Evolutionary conservation across 768 basidiomycete species (phyloP), one percentile per base, ranked within the genome.

Genomic region (Trametes sanguinea): DNA sequence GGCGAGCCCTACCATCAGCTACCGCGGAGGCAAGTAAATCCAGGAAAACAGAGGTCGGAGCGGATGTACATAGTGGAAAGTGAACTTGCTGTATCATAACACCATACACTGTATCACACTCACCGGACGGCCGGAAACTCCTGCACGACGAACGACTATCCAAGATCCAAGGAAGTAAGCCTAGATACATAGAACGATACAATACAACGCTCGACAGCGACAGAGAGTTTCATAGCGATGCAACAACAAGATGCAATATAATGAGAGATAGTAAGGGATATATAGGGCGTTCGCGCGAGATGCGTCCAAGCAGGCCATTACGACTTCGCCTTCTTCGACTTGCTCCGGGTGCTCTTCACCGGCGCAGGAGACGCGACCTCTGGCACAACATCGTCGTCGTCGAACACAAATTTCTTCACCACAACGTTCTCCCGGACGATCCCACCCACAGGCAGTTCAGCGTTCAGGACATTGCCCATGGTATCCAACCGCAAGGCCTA

Each of bases 361-460:
- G 72, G 72, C 16, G 69, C 66, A 14, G 60, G 63, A 64, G 72
- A 68, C 54, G 81, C 80, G 3, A 80, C 67, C 56, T 67, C 66
- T 6, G 60, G 58, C 7, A 56, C 68, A 27, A 58, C 67, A 51
- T 94, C 92, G 60, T 94, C 92, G 60, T 86, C 85, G 64, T 92
- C 90, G 61, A 92, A 94, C 17, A 94, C 82, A 72, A 86, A 90
- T 71, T 84, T 92, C 76, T 90, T 89, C 43, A 93, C 86, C 54
- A 83, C 75, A 54, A 94, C 74, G 53, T 84, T 85, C 72, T 92
- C 89, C 29, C 78, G 77, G 27, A 81, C 78, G 35, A 92, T 77
- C 39, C 88, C 82, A 53, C 76, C 71, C 29, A 86, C 73, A 1
- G 88, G 86, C 16, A 79, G 72, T 35, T 84, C 81, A 33, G 81